A percentile compares a stretch with the other conserved stretches of the same genome.
These are phyloP conservation scores for Aphanocladium album DNA, from an alignment of 2,329 filamentous ascomycete genomes.

Conservation along the genomic window DNA sequence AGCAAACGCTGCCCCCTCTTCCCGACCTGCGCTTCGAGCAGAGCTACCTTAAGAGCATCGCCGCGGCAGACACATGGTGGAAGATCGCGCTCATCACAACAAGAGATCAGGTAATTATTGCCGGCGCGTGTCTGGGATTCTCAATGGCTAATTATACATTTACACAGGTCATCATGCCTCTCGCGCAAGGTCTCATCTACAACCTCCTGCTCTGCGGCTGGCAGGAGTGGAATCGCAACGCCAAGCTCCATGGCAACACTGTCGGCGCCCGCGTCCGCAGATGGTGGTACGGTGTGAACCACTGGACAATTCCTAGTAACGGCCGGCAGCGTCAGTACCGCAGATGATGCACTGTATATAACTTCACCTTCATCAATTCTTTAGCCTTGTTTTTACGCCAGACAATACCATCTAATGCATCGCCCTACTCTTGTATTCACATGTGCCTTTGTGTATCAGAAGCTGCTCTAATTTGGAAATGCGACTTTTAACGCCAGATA, in stretches of 20 bases:
- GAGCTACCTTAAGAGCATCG: constrained; percentile 90
- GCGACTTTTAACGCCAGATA: background rate
- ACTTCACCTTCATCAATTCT: background rate
- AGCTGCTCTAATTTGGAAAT: background rate
- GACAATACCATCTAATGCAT: background rate
- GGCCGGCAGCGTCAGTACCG: constrained; percentile 3
- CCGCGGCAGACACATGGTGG: constrained; percentile 72
- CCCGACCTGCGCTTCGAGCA: constrained; percentile 96
- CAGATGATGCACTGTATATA: constrained; percentile 1
- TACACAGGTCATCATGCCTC: constrained; percentile 70
- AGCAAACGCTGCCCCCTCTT: constrained; percentile 54
- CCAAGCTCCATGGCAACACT: constrained; percentile 69
- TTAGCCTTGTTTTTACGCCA: background rate
- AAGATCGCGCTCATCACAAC: constrained; percentile 78
- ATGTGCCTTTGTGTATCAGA: background rate
- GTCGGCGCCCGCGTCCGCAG: constrained; percentile 72
- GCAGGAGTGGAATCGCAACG: constrained; percentile 81
- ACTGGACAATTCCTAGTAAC: constrained; percentile 63
- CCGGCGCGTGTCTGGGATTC: background rate
- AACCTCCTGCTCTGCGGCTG: constrained; percentile 80
- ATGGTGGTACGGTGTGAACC: constrained; percentile 96
- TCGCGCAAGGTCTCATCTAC: constrained; percentile 85
- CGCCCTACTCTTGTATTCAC: background rate
- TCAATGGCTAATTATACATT: background rate
- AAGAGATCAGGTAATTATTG: constrained; percentile 69